phyloP scores from a whole-genome alignment of 805 yeast genomes.

The Ogataea dorogensis region DNA sequence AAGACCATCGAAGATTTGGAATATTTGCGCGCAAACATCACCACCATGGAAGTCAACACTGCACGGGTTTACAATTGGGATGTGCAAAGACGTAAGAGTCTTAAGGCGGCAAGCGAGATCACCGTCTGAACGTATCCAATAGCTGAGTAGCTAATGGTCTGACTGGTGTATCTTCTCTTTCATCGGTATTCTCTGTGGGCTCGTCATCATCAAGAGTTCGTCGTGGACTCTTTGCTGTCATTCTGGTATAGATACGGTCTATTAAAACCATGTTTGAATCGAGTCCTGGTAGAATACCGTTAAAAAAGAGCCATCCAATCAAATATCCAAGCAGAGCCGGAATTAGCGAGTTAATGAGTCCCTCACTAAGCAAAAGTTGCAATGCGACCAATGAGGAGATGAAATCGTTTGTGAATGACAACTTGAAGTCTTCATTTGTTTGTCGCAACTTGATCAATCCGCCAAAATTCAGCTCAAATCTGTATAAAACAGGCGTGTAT shows the following conservation, averaged over 20 bases:
- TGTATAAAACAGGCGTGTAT: conserved; percentile 41
- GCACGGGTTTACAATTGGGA: conserved; percentile 92
- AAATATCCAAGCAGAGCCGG: conserved; percentile 43
- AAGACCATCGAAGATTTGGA: conserved; percentile 81
- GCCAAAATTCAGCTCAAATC: conserved; percentile 37
- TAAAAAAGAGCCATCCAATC: conserved; percentile 43
- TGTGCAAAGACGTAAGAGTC: conserved; percentile 65
- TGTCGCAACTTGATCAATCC: conserved; percentile 20
- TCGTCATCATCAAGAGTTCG: conserved; percentile 24
- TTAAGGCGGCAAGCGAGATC: conserved; percentile 38
- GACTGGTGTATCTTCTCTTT: conserved; percentile 57
- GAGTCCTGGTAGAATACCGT: conserved; percentile 43
- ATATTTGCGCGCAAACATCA: conserved; percentile 80
- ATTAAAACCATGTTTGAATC: conserved; percentile 27
- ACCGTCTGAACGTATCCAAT: conserved; percentile 53
- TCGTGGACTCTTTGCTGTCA: conserved; percentile 9
- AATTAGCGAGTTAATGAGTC: conserved; percentile 34
- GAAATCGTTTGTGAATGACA: conserved; percentile 35
- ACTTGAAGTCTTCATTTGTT: conserved; percentile 22
- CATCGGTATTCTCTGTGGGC: conserved; percentile 31
- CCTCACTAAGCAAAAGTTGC: conserved; percentile 45
- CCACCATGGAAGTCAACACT: conserved; percentile 97
- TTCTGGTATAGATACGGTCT: conserved; percentile 18
- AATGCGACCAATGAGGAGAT: conserved; percentile 29
- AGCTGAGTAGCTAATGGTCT: conserved; percentile 61